Base-by-base conservation (phyloP, 352 stramenopile genomes). In the Globisporangium nagaii region DNA sequence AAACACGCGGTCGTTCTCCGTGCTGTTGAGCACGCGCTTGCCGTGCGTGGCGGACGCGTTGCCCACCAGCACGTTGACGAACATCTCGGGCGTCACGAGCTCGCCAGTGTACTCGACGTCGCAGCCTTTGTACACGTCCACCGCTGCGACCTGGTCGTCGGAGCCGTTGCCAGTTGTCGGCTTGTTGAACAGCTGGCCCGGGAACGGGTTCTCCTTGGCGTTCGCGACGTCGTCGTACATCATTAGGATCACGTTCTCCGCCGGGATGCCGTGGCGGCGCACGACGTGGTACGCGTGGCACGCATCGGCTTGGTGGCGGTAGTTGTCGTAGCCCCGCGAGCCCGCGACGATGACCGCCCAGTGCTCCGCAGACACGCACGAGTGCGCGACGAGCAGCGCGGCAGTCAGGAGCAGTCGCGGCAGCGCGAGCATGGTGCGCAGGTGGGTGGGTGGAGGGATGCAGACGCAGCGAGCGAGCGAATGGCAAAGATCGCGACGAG, bases 201-300 rank as follows among this genome's bases (percentile, higher is more conserved):
- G 80, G 59, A 93, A 93, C 25, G 90, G 89, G 48, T 97, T 97
- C 28, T 74, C 58, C n/a, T 73, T 41, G 63, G 80, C 72, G 54
- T 63, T 64, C 0, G 88, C 87, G n/a, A 90, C 82, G 60, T 97
- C 90, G 63, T 97, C 86, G 70, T 93, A 96, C 83, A 93, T 96
- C 88, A 97, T 96, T 36, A 96, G 78, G 53, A 97, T 79, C 32
- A 97, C 87, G 55, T 95, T 91, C 46, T 96, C 84, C 13, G 51
- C 65, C 9, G 86, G 79, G 36, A 97, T 95, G 11, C 90, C 90
- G 58, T 96, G 86, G 42, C 74, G 71, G 1, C 79, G 78, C 35
- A 97, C 79, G 32, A 96, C 78, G 58, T 97, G 89, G 71, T 97
- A 97, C 19, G 87, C 88, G 60, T 97, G 90, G 53, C 84, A 94